Percentiles rank a stretch among this genome's conserved stretches.
These are phyloP conservation scores for Kernera saxatilis DNA, from an alignment of 345 rosid species.

Conservation along the genomic window DNA sequence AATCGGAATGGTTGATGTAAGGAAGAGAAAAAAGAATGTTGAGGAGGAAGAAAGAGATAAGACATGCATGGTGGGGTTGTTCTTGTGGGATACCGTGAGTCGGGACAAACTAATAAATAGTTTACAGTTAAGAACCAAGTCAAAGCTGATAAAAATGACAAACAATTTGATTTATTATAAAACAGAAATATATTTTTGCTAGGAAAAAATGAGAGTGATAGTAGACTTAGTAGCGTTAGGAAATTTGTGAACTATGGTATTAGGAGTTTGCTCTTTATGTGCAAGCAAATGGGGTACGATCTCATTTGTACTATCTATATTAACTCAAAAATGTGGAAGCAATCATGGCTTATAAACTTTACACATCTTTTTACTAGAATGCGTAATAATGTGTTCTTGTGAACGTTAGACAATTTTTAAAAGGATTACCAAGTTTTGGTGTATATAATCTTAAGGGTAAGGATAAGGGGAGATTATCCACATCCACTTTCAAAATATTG, in stretches of 20 bases:
- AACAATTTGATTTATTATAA: not conserved
- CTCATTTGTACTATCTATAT: not conserved
- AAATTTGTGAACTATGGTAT: not conserved
- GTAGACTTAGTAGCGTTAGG: not conserved
- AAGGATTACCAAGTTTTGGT: not conserved
- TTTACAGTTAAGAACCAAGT: not conserved
- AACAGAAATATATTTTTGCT: not conserved
- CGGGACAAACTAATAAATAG: constrained; percentile 19
- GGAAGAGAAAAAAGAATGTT: constrained; percentile 28
- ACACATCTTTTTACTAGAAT: not conserved
- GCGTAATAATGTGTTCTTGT: not conserved
- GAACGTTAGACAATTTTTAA: not conserved
- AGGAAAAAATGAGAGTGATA: not conserved
- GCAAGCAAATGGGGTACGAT: not conserved
- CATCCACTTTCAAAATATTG: no score
- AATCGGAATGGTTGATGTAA: constrained; percentile 8
- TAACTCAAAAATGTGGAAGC: not conserved
- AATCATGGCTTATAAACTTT: constrained; percentile 4
- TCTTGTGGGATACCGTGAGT: constrained; percentile 4
- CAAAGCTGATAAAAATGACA: not conserved
- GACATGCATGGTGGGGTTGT: constrained; percentile 38
- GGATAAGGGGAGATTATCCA: no score
- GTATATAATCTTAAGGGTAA: no score
- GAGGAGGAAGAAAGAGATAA: constrained; percentile 23
- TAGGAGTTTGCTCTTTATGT: not conserved